A percentile compares a stretch with the other conserved stretches of the same genome.
Conservation (phyloP, 768 basidiomycete genomes). For the Amanita phalloides region DNA sequence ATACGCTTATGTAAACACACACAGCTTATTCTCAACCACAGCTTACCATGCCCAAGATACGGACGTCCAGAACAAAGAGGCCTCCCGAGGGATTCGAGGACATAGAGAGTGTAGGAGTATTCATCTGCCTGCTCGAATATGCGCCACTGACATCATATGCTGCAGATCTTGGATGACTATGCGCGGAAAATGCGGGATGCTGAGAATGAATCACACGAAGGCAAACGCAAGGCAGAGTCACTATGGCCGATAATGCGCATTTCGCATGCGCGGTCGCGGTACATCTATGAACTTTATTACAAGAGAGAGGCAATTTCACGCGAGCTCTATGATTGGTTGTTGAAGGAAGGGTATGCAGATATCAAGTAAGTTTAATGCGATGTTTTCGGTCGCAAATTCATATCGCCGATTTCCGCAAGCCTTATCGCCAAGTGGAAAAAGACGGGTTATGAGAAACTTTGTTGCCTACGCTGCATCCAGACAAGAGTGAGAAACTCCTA, state of each 20-base stretch:
- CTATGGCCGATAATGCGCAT: constrained; percentile 99
- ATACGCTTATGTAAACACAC: constrained; percentile 12
- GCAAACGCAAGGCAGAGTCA: constrained; percentile 89
- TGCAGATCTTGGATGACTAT: constrained; percentile 92
- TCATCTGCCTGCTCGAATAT: neutral
- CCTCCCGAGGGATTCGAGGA: constrained; percentile 97
- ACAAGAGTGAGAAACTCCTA: constrained; percentile 51
- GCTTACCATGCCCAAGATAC: constrained; percentile 82
- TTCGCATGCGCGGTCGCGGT: constrained; percentile 89
- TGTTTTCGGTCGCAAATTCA: neutral
- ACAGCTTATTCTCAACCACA: neutral
- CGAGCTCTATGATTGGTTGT: constrained; percentile 93
- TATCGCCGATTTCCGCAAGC: constrained; percentile 29
- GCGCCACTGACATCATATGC: neutral
- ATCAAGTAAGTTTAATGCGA: constrained; percentile 55
- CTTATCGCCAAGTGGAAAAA: constrained; percentile 99
- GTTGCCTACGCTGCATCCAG: constrained; percentile 94
- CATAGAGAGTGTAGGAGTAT: constrained; percentile 57
- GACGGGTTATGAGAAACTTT: constrained; percentile 94
- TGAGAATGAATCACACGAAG: constrained; percentile 97
- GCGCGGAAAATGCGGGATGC: constrained; percentile 99
- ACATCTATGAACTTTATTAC: constrained; percentile 98
- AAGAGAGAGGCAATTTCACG: constrained; percentile 92
- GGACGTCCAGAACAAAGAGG: constrained; percentile 83
- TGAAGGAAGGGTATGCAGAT: constrained; percentile 96